Conservation (phyloP, 768 basidiomycete genomes). For the Gelatoporia subvermispora region DNA sequence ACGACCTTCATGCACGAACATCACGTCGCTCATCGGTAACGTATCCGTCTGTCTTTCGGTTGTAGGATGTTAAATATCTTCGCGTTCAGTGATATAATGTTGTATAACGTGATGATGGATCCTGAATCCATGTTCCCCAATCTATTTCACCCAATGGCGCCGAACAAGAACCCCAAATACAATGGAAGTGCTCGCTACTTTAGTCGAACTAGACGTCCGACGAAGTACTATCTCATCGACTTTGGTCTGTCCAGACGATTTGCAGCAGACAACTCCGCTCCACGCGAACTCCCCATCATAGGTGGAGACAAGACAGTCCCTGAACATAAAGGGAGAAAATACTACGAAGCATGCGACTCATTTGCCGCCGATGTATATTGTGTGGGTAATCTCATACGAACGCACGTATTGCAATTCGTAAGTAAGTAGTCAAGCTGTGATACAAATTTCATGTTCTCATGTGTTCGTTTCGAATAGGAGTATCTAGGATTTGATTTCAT, state of each 20-base stretch:
- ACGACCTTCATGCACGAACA: slow-evolving; percentile 15
- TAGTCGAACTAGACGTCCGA: slow-evolving; percentile 18
- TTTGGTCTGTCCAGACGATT: slow-evolving; percentile 19
- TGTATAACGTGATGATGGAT: too few relatives aligned
- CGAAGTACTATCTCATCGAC: slow-evolving; percentile 24
- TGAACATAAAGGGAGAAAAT: slow-evolving; percentile 6
- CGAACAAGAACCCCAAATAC: too few relatives aligned
- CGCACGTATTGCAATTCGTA: too few relatives aligned
- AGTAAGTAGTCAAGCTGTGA: too few relatives aligned
- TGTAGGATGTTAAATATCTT: too few relatives aligned
- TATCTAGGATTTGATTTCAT: slow-evolving; percentile 18
- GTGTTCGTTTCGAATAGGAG: too few relatives aligned
- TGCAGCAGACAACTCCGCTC: slow-evolving; percentile 16
- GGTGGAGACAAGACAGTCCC: slow-evolving; percentile 16
- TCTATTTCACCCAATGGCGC: too few relatives aligned
- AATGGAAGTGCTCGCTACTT: slow-evolving; percentile 1
- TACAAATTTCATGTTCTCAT: too few relatives aligned
- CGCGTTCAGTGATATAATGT: too few relatives aligned
- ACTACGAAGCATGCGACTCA: slow-evolving; percentile 9
- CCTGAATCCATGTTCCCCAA: too few relatives aligned
- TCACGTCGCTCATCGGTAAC: slow-evolving; percentile 17
- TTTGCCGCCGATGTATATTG: slow-evolving; percentile 17
- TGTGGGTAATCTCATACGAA: slow-evolving; percentile 9
- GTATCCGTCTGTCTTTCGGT: too few relatives aligned
- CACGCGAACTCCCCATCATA: slow-evolving; percentile 14